phyloP scores from a whole-genome alignment of 2,329 filamentous ascomycete species.

The Colletotrichum abscissum region DNA sequence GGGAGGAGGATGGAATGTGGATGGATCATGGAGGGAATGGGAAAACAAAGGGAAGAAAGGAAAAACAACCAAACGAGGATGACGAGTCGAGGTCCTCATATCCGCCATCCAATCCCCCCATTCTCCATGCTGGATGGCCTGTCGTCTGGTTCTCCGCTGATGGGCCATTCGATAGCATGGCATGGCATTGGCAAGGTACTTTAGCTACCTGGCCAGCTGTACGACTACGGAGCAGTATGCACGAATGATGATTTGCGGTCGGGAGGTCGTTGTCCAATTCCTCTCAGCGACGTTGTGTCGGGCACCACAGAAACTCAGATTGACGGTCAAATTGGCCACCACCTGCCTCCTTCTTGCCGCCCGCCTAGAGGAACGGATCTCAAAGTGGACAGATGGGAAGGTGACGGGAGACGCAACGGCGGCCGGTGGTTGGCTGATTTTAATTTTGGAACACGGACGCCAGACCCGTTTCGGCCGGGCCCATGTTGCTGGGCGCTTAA shows the following conservation, averaged over 20 bases:
- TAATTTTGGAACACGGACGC: constrained; percentile 32
- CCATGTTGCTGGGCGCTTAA: constrained; percentile 35
- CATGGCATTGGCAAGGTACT: not conserved
- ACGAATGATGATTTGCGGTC: constrained; percentile 16
- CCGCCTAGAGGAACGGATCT: constrained; percentile 18
- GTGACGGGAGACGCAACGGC: constrained; percentile 17
- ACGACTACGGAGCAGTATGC: not conserved
- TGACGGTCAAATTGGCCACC: not conserved
- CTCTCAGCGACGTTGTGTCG: constrained; percentile 4
- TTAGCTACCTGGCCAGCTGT: too few relatives aligned
- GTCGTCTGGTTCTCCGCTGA: not conserved
- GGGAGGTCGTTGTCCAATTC: not conserved
- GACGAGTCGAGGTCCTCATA: constrained; percentile 24
- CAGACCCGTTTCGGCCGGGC: constrained; percentile 26
- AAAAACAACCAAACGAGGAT: constrained; percentile 5
- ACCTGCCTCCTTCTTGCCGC: constrained; percentile 19
- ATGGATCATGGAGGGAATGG: not conserved
- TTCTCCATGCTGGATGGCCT: not conserved
- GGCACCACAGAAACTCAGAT: not conserved
- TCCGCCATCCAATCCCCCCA: not conserved
- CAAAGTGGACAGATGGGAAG: constrained; percentile 24
- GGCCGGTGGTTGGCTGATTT: constrained; percentile 22
- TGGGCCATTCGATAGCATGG: not conserved
- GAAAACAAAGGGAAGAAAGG: constrained; percentile 19
- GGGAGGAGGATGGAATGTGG: constrained; percentile 12